A percentile compares a stretch with the other conserved stretches of the same genome.
These are phyloP conservation scores for Trichoderma breve DNA, from an alignment of 2,329 filamentous ascomycete genomes.

Conservation along the genomic window DNA sequence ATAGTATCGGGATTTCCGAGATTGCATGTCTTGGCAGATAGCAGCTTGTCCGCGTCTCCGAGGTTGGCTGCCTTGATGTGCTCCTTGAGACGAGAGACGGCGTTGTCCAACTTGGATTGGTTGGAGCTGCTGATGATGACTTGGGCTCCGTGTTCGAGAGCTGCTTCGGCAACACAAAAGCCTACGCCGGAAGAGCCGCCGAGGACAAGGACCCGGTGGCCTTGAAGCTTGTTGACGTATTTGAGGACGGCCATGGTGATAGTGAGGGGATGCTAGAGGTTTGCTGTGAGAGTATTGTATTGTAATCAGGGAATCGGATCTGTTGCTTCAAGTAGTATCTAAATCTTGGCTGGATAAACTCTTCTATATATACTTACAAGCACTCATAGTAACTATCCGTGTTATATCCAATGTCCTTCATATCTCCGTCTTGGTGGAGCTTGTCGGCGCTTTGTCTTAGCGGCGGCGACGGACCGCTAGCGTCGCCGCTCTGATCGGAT, in stretches of 20 bases:
- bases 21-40: constrained; percentile 28
- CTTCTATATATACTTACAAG: background rate
- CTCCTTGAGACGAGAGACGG: constrained; percentile 42
- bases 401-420: background rate
- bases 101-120: constrained; percentile 44
- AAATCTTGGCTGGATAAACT: background rate
- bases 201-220: constrained; percentile 53
- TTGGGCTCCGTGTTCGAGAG: constrained; percentile 52
- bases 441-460: constrained; percentile 3
- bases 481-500: constrained; percentile 13
- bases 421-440: background rate
- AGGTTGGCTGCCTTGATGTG: constrained; percentile 38
- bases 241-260: constrained; percentile 26
- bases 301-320: background rate
- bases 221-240: constrained; percentile 36
- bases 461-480: constrained; percentile 12
- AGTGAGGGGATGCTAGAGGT: background rate
- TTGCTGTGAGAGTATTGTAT: background rate
- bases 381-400: background rate
- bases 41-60: constrained; percentile 24
- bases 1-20: constrained; percentile 23
- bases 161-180: constrained; percentile 57
- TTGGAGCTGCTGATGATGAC: constrained; percentile 62
- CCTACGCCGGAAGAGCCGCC: constrained; percentile 65
- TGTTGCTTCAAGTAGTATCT: background rate